Conservation (phyloP, 2,329 filamentous ascomycete genomes). For the Aspergillus aculeatinus region DNA sequence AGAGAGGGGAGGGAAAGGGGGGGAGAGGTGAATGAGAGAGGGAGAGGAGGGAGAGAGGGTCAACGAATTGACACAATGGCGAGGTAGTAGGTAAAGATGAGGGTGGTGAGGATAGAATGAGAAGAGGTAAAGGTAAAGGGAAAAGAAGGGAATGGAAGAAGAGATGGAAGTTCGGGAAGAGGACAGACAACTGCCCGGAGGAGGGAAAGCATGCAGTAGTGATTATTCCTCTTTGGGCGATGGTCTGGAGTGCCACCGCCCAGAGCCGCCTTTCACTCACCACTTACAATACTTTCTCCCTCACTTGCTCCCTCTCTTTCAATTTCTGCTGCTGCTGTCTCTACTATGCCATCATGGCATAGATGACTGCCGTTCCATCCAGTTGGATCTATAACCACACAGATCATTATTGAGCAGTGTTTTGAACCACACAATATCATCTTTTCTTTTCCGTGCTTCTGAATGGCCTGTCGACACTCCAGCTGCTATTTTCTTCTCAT, state of each 20-base stretch:
- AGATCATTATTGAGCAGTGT: too few relatives aligned
- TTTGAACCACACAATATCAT: too few relatives aligned
- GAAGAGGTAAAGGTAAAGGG: slow-evolving; percentile 1
- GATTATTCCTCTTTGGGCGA: slow-evolving; percentile 14
- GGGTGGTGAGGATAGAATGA: slow-evolving; percentile 8
- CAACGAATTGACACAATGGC: slow-evolving; percentile 13
- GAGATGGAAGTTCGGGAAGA: slow-evolving; percentile 9
- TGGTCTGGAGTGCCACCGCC: slow-evolving; percentile 13
- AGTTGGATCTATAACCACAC: too few relatives aligned
- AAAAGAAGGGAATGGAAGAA: slow-evolving; percentile 6
- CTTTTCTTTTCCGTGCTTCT: too few relatives aligned
- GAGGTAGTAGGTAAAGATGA: neutral
- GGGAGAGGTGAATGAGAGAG: slow-evolving; percentile 10
- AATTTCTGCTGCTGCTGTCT: too few relatives aligned
- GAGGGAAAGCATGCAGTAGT: neutral
- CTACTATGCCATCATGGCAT: too few relatives aligned
- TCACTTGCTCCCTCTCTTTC: neutral
- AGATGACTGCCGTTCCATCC: too few relatives aligned
- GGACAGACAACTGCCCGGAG: slow-evolving; percentile 17
- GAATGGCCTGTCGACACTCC: too few relatives aligned
- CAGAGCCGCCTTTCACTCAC: neutral
- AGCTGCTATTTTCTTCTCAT: too few relatives aligned
- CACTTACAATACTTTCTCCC: neutral
- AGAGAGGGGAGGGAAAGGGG: slow-evolving; percentile 13
- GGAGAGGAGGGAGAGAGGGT: slow-evolving; percentile 6